Evolutionary conservation across 2,329 filamentous ascomycete genomes (phyloP).

Genomic region (Claviceps arundinis): DNA sequence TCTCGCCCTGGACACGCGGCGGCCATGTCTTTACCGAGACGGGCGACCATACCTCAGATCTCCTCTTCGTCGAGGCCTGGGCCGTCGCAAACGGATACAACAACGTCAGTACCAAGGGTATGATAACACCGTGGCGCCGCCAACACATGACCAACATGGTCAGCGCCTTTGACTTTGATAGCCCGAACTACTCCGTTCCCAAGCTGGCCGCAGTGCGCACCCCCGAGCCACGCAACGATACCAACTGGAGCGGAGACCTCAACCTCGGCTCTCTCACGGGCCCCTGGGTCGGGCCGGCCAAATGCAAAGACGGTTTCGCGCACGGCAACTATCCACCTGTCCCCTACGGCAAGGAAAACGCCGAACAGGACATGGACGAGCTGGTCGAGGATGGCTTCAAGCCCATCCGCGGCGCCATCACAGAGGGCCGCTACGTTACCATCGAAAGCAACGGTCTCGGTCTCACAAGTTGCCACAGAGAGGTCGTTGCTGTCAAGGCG

Average conservation of each 20-base stretch:
- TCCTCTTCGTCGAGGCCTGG: conserved; percentile 38
- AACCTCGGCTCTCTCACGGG: conserved; percentile 9
- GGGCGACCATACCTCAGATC: conserved; percentile 39
- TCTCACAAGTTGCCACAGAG: conserved; percentile 18
- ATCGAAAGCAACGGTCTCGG: conserved; percentile 30
- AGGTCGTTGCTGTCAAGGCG: conserved; percentile 1
- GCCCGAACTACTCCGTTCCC: conserved; percentile 11
- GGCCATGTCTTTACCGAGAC: conserved; percentile 40
- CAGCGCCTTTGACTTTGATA: conserved; percentile 27
- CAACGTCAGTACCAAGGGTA: conserved; percentile 15
- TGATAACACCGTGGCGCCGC: conserved; percentile 16
- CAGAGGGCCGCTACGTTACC: conserved; percentile 38
- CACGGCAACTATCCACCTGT: conserved; percentile 15
- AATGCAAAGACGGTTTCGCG: conserved; percentile 11
- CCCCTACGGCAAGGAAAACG: conserved; percentile 16
- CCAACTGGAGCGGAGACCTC: conserved; percentile 13
- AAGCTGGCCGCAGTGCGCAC: conserved; percentile 1
- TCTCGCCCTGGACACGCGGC: conserved; percentile 40
- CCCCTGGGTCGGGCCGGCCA: conserved; percentile 9
- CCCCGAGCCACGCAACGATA: conserved; percentile 17
- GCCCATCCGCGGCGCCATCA: conserved; percentile 33
- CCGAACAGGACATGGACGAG: conserved; percentile 81
- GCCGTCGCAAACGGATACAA: conserved; percentile 14
- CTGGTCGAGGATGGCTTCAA: conserved; percentile 41
- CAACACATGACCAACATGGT: conserved; percentile 18